These are phyloP conservation scores for Acephala macrosclerotiorum DNA, from an alignment of 2,329 filamentous ascomycete genomes.

Conservation along the genomic window DNA sequence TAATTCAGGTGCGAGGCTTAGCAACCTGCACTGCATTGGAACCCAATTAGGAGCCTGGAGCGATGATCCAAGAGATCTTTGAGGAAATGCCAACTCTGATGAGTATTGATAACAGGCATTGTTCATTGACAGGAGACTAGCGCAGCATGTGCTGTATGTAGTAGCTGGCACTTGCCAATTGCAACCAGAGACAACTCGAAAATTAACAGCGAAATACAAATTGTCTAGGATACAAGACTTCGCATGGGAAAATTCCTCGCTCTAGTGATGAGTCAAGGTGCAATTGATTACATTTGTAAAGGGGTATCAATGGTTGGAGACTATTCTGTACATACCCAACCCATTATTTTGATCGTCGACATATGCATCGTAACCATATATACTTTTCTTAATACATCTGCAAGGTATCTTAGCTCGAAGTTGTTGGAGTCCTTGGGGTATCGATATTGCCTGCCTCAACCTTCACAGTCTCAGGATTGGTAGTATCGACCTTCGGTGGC, in stretches of 20 bases:
- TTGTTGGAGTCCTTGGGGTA: neutral
- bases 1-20: no score
- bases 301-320: slow-evolving; percentile 17
- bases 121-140: no score
- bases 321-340: slow-evolving; percentile 3
- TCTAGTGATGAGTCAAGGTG: neutral
- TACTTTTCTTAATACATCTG: neutral
- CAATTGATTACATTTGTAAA: neutral
- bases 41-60: no score
- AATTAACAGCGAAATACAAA: no score
- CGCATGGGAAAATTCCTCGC: neutral
- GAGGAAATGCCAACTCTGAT: no score
- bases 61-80: no score
- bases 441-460: neutral
- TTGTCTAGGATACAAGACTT: no score
- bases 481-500: neutral
- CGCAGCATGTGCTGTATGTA: no score
- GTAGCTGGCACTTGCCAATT: no score
- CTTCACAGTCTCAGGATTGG: neutral
- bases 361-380: slow-evolving; percentile 9
- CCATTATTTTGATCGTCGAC: slow-evolving; percentile 15
- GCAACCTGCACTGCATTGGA: no score
- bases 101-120: no score
- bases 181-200: no score
- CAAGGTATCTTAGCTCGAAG: neutral